Percentiles rank a stretch among this genome's conserved stretches.
phyloP scores from a whole-genome alignment of 371 early-diverging fungal species.

The Dichotomocladium elegans region DNA sequence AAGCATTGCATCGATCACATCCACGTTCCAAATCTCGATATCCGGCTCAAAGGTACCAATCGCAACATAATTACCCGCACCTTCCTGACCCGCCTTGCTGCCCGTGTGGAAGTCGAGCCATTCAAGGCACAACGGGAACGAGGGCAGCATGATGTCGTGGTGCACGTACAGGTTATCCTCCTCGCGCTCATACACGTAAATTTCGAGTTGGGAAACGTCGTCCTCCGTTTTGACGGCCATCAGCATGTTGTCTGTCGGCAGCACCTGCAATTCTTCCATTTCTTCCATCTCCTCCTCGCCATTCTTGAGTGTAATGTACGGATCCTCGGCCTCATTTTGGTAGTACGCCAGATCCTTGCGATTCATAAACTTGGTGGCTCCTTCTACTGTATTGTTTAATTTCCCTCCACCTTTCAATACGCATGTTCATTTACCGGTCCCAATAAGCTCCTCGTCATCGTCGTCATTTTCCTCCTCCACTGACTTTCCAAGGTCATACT shows the following conservation, averaged over 20 bases:
- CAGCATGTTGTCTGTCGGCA: slow-evolving; percentile 81
- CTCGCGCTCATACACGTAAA: slow-evolving; percentile 81
- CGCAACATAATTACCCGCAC: slow-evolving; percentile 82
- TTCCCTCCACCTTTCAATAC: neutral
- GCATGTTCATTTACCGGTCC: neutral
- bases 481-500: neutral
- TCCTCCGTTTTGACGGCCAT: slow-evolving; percentile 93
- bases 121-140: slow-evolving; percentile 93
- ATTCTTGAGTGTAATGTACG: slow-evolving; percentile 66
- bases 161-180: slow-evolving; percentile 93
- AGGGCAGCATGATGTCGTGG: slow-evolving; percentile 97
- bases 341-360: slow-evolving; percentile 79
- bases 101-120: slow-evolving; percentile 86
- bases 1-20: slow-evolving; percentile 84
- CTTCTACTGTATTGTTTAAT: no score
- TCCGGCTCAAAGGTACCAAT: slow-evolving; percentile 95
- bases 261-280: slow-evolving; percentile 71
- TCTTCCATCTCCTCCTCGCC: slow-evolving; percentile 78
- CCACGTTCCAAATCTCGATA: slow-evolving; percentile 97
- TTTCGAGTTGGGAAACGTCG: slow-evolving; percentile 90
- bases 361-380: slow-evolving; percentile 61
- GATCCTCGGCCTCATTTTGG: slow-evolving; percentile 75
- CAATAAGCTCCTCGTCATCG: no score
- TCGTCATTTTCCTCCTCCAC: neutral
- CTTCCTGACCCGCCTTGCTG: slow-evolving; percentile 48